Conservation (phyloP, 805 yeast species). For the Nakazawaea ishiwadae region DNA sequence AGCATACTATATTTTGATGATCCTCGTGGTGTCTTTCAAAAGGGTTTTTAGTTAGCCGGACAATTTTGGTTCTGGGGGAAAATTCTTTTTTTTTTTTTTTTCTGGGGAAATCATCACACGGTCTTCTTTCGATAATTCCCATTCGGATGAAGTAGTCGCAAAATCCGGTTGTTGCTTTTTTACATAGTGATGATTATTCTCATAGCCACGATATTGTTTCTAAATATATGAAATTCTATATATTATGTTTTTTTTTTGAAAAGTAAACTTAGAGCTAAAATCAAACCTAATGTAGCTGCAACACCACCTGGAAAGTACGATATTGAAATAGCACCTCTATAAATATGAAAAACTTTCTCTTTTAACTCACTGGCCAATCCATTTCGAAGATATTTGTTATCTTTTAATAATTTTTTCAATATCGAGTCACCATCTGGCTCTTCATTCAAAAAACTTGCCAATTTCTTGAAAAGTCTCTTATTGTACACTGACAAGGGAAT, state of each 20-base stretch:
- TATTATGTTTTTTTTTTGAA: background rate
- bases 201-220: no score
- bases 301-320: conserved; percentile 2
- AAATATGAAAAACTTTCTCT: conserved; percentile 24
- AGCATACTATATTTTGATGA: no score
- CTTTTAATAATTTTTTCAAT: conserved; percentile 18
- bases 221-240: no score
- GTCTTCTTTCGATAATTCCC: no score
- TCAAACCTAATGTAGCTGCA: background rate
- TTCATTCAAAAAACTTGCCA: conserved; percentile 24
- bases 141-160: no score
- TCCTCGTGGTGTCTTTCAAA: no score
- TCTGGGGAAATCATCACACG: no score
- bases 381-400: conserved; percentile 23
- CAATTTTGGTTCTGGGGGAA: no score
- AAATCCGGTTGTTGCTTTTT: no score
- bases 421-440: conserved; percentile 21
- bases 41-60: no score
- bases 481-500: conserved; percentile 33
- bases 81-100: no score
- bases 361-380: conserved; percentile 23
- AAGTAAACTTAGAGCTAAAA: background rate
- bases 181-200: no score
- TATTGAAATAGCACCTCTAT: conserved; percentile 21
- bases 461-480: conserved; percentile 23